Evolutionary conservation across 108 stramenopile species (phyloP), one percentile per base, ranked within the genome.

Genomic region (Fragilaria radians): DNA sequence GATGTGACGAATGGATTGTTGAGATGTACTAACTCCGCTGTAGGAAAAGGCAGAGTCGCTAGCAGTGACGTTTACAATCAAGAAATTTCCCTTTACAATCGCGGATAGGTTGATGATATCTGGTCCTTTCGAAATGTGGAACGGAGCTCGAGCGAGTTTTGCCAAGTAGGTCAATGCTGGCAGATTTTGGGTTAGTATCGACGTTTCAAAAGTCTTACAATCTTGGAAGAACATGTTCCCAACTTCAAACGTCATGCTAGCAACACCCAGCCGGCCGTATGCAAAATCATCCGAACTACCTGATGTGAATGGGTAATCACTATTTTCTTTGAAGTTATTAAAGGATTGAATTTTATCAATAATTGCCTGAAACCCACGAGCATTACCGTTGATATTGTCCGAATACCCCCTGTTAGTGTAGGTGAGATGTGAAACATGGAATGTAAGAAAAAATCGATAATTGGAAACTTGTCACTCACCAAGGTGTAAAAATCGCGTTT

Each of bases 161-260:
- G 68, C 66, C 17, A 63, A 60, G 46, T 78, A 80, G 7, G 57
- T 21, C 28, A 83, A 46, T 19, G 77, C 56, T 27, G 47, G 42
- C 0, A 68, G 21, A 59, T 77, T 73, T 23, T 33, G 42, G 4
- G 63, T 55, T 0, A 72, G 21, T 17, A 77, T 64, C 17, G 56
- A 47, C 19, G 65, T 24, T 46, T 76, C 67, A 56, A 83, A 80
- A 28, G 46, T 42, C 21, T 31, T 24, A 32, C 82, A 83, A 23
- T 63, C 61, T 46, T 73, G 60, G 28, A 72, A 62, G 48, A 78
- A 80, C 0, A 52, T 60, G 5, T 63, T 48, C 2, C 82, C 82
- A 46, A 83, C 49, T 50, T 83, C 82, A 27, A 66, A 78, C 1
- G 65, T 67, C 24, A 76, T 50, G 30, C 70, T 61, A 19, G 76